These are phyloP conservation scores for Hymenoscyphus albidus DNA, from an alignment of 2,329 filamentous ascomycete species.

Conservation along the genomic window DNA sequence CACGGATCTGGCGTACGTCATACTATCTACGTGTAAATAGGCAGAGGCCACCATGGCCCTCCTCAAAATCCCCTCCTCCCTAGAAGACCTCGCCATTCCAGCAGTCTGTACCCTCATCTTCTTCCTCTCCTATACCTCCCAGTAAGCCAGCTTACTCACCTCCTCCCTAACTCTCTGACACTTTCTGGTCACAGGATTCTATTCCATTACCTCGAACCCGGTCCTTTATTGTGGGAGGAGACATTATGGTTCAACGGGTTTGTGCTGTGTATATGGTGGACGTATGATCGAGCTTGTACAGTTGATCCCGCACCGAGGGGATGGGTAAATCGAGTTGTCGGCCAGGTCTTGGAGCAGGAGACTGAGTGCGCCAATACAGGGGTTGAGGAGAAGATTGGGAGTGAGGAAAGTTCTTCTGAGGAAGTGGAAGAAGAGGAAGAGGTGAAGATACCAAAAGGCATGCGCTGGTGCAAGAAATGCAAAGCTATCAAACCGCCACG, in stretches of 20 bases:
- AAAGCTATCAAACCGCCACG: conserved; percentile 68
- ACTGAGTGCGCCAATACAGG: conserved; percentile 19
- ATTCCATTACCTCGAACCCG: conserved; percentile 59
- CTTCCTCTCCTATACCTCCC: conserved; percentile 69
- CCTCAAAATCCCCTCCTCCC: conserved; percentile 2
- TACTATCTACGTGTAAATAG: background rate
- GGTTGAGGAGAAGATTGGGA: conserved; percentile 18
- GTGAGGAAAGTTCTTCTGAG: conserved; percentile 10
- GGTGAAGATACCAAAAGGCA: conserved; percentile 19
- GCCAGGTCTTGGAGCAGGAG: conserved; percentile 7
- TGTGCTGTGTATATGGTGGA: conserved; percentile 61
- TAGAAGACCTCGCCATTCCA: conserved; percentile 58
- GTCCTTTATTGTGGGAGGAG: conserved; percentile 55
- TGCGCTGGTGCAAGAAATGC: conserved; percentile 73
- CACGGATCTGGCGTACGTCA: background rate
- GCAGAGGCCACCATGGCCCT: conserved; percentile 13
- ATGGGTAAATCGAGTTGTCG: conserved; percentile 23
- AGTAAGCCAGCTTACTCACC: conserved; percentile 39
- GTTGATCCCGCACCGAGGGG: conserved; percentile 55
- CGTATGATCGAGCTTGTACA: conserved; percentile 60
- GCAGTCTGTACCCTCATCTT: conserved; percentile 61
- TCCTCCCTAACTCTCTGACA: background rate
- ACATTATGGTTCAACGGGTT: conserved; percentile 62
- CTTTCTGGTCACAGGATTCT: conserved; percentile 38
- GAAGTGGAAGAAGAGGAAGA: conserved; percentile 2